A percentile compares a stretch with the other conserved stretches of the same genome.
phyloP scores from a whole-genome alignment of 129 eudicot species.

The Flaveria robusta region DNA sequence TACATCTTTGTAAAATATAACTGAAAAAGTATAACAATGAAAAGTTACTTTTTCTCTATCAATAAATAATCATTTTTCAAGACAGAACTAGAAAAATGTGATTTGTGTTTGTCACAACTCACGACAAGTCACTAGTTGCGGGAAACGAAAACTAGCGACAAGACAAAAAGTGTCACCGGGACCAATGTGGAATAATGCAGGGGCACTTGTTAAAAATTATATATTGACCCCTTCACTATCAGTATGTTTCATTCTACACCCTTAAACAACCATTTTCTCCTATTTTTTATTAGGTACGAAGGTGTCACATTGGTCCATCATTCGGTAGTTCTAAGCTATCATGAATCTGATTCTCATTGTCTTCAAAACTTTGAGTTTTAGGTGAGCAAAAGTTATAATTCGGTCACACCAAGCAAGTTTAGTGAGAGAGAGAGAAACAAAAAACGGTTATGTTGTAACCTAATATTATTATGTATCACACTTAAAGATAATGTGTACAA shows the following conservation, averaged over 20 bases:
- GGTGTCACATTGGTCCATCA: slow-evolving; percentile 16
- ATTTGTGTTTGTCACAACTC: slow-evolving; percentile 9
- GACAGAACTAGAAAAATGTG: neutral
- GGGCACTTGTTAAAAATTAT: neutral
- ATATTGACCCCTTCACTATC: neutral
- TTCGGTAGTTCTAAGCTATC: slow-evolving; percentile 30
- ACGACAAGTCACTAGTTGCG: slow-evolving; percentile 15
- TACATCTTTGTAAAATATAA: too few relatives aligned
- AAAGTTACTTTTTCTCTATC: too few relatives aligned
- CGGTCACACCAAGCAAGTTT: too few relatives aligned
- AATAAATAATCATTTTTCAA: too few relatives aligned
- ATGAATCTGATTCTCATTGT: slow-evolving; percentile 31
- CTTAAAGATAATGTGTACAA: too few relatives aligned
- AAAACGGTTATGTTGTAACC: too few relatives aligned
- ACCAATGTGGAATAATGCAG: slow-evolving; percentile 32
- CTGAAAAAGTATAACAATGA: too few relatives aligned
- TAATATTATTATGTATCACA: too few relatives aligned
- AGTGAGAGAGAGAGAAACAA: too few relatives aligned
- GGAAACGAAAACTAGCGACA: slow-evolving; percentile 1
- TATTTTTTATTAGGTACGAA: neutral
- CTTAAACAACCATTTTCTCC: neutral
- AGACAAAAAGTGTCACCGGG: slow-evolving; percentile 11
- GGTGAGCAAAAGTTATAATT: neutral
- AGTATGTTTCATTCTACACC: neutral
- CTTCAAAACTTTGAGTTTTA: slow-evolving; percentile 13